Evolutionary conservation across 2,329 filamentous ascomycete genomes (phyloP), one percentile per base, ranked within the genome.

Genomic region (Sporothrix inflata): DNA sequence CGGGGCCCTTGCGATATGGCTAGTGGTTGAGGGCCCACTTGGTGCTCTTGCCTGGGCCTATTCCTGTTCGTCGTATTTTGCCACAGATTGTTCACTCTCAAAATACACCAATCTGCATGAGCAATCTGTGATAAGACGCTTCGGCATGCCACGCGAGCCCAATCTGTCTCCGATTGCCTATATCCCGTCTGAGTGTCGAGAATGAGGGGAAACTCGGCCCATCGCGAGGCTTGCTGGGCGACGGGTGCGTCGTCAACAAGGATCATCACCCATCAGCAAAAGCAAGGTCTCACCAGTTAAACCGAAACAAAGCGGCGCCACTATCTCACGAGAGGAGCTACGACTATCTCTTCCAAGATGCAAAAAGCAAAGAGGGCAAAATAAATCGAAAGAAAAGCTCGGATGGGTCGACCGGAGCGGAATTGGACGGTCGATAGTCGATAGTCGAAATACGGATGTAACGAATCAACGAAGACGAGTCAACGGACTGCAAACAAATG

Each of bases 1-100:
- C 42, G 57, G 57, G 34, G 34, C 57, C 57, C 30, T 57, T 61
- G n/a, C 57, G 57, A 61, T 61, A 61, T 61, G 34, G 57, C 57
- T 61, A 61, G 34, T 61, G 57, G n/a, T 14, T 57, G 53, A 1
- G 34, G 34, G 57, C 34, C 57, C 57, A 61, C 55, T 61, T 61
- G 30, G 55, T 34, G 53, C 53, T 38, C 27, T 34, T 38, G 19
- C 55, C 55, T 60, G 45, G 45, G 47, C n/a, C 47, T 49, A 49
- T 49, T 49, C 5, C 19, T 49, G 19, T 49, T n/a, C n/a, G 47
- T 49, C 47, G 47, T n/a, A 14, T 55, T 55, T 55, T 30, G 51
- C 51, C 51, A 55, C 51, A 55, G 51, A 53, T 53, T 53, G n/a
- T n/a, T n/a, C n/a, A n/a, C 51, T 21, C 19, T 47, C 45, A 47